Evolutionary conservation across 352 stramenopile genomes (phyloP).

Genomic region (Thalassiosira hispida): DNA sequence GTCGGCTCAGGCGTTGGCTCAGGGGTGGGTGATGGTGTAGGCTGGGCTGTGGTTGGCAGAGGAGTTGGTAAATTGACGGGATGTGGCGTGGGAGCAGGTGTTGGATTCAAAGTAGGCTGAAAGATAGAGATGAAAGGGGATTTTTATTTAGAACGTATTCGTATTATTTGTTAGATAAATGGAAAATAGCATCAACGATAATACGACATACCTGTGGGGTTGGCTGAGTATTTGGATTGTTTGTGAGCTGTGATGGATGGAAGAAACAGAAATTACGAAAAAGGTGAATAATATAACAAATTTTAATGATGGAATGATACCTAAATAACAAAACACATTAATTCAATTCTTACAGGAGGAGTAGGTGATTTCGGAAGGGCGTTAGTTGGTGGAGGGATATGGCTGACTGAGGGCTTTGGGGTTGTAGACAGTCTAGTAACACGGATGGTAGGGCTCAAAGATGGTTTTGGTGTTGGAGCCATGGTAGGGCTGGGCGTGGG

Average conservation of each 20-base stretch:
- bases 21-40: conserved; percentile 9
- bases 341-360: background rate
- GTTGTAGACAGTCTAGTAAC: background rate
- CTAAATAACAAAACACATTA: background rate
- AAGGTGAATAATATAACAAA: too few relatives aligned
- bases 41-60: background rate
- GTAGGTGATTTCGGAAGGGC: background rate
- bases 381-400: background rate
- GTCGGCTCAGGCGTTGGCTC: conserved; percentile 9
- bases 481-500: background rate
- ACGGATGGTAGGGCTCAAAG: background rate
- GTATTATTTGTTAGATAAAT: too few relatives aligned
- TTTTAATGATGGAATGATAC: too few relatives aligned
- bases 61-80: background rate
- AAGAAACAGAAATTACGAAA: too few relatives aligned
- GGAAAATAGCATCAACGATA: too few relatives aligned
- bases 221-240: too few relatives aligned
- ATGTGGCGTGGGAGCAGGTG: background rate
- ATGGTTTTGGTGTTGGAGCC: background rate
- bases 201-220: too few relatives aligned
- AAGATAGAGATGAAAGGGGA: too few relatives aligned
- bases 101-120: too few relatives aligned
- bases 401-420: background rate
- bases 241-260: too few relatives aligned
- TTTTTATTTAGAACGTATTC: too few relatives aligned